Evolutionary conservation across 805 yeast genomes (phyloP).

Genomic region (Clavispora vitiphila): DNA sequence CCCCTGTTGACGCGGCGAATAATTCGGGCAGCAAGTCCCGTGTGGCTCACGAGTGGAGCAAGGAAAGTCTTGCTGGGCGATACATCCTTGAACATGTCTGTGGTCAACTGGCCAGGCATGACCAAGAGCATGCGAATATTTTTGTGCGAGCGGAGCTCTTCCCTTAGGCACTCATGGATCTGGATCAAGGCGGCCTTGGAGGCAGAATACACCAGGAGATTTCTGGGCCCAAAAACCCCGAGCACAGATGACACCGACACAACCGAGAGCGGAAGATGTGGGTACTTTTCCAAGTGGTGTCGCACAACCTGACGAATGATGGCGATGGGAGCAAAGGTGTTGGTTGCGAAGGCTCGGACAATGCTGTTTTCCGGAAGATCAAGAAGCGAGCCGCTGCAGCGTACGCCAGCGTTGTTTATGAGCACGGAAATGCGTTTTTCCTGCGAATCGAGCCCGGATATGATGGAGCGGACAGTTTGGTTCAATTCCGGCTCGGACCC

Average conservation of each 20-base stretch:
- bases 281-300: constrained; percentile 14
- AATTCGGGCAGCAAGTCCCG: constrained; percentile 31
- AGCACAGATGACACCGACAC: constrained; percentile 44
- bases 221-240: constrained; percentile 45
- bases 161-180: constrained; percentile 40
- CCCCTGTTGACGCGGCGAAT: constrained; percentile 31
- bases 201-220: constrained; percentile 45
- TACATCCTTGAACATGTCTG: constrained; percentile 47
- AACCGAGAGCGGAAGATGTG: constrained; percentile 23
- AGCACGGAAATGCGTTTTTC: constrained; percentile 24
- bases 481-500: constrained; percentile 13
- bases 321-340: constrained; percentile 28
- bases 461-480: constrained; percentile 11
- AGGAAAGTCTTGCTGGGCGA: constrained; percentile 35
- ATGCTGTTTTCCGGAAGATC: constrained; percentile 19
- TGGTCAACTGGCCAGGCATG: constrained; percentile 47
- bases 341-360: constrained; percentile 23
- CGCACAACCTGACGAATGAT: constrained; percentile 18
- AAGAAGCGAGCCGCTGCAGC: constrained; percentile 30
- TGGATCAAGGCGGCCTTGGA: constrained; percentile 43
- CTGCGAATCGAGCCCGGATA: constrained; percentile 2
- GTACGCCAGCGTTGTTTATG: constrained; percentile 47
- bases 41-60: constrained; percentile 44
- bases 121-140: constrained; percentile 33
- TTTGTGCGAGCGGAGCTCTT: constrained; percentile 27